Base-by-base conservation (phyloP, 2,329 filamentous ascomycete genomes). In the Fusarium fracticaudum region DNA sequence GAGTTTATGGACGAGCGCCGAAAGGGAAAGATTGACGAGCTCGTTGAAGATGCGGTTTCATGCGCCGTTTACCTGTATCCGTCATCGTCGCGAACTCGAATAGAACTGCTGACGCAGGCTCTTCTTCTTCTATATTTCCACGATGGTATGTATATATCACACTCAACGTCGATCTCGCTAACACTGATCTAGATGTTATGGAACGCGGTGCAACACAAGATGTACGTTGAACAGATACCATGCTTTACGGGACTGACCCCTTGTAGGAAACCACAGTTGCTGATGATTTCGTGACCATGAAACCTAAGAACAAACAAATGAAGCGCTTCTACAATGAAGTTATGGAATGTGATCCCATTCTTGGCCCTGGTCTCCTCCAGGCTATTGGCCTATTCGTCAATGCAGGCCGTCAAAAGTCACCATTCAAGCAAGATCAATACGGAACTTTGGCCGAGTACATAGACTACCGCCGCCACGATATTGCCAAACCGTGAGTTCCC, bases 341-440 rank as follows among this genome's bases (percentile, higher is more conserved):
- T 0, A 14, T 71, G 4, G 54, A 71, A 14, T 37, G 41, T 5
- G 68, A 71, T 22, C 60, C 67, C 9, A 8, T 71, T n/a, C 60
- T 66, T 18, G 68, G 68, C 4, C 60, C 48, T 13, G 60, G 58
- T 26, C n/a, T 71, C 5, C 61, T 71, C 1, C 31, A 40, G 2
- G 67, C 54, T 2, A 66, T 71, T 22, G 24, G 43, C 4, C 24
- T 26, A 5, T 71, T 66, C 10, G 68, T 71, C n/a, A 40, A 38
- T 12, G 67, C 65, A 38, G 67, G 68, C 5, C 68, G 68, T 9
- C 37, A 51, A 3, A 60, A 71, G 22, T 71, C 68, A 1, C 67
- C 67, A 3, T 71, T 71, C 8, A 71, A 71, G 29, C 68, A 71
- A 41, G 67, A 66, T 5, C n/a, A 57, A n/a, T 71, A 71, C 10